Percentiles rank a stretch among this genome's conserved stretches.
These are phyloP conservation scores for Russula olivacea DNA, from an alignment of 768 basidiomycete species.

Conservation along the genomic window DNA sequence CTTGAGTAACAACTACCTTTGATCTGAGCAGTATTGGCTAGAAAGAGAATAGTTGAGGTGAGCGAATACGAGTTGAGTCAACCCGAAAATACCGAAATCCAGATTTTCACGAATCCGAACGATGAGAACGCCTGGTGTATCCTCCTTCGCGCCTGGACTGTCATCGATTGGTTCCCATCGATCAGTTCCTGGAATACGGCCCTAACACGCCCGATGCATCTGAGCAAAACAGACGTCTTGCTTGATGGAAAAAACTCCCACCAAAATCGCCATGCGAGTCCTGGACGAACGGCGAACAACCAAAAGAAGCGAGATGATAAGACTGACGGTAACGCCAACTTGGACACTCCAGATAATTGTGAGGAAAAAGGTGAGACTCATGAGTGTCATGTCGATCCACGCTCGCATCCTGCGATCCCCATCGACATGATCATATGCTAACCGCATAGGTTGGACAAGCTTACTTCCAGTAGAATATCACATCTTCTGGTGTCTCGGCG, in stretches of 20 bases:
- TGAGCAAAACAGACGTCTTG: not conserved
- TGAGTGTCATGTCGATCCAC: conserved; percentile 85
- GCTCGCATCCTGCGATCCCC: conserved; percentile 61
- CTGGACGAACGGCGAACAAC: conserved; percentile 87
- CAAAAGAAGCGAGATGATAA: conserved; percentile 81
- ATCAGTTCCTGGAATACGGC: conserved; percentile 82
- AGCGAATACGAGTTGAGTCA: not conserved
- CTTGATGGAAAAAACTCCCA: conserved; percentile 33
- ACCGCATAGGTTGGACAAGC: conserved; percentile 25
- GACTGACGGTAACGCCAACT: conserved; percentile 83
- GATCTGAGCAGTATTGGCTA: conserved; percentile 91
- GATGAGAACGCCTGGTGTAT: conserved; percentile 75
- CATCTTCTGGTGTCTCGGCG: conserved; percentile 80
- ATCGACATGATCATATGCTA: not conserved
- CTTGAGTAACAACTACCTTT: conserved; percentile 50
- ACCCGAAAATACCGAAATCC: conserved; percentile 64
- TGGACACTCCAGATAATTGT: conserved; percentile 90
- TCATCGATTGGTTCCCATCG: conserved; percentile 89
- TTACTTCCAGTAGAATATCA: conserved; percentile 78
- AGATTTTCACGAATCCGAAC: conserved; percentile 85
- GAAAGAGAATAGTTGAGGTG: conserved; percentile 9
- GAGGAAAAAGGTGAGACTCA: conserved; percentile 81
- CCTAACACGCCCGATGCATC: conserved; percentile 39
- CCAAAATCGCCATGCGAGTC: conserved; percentile 86
- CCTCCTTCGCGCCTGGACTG: conserved; percentile 77